A percentile compares a stretch with the other conserved stretches of the same genome.
phyloP scores from a whole-genome alignment of 345 rosid species.

The Brassica rapa region DNA sequence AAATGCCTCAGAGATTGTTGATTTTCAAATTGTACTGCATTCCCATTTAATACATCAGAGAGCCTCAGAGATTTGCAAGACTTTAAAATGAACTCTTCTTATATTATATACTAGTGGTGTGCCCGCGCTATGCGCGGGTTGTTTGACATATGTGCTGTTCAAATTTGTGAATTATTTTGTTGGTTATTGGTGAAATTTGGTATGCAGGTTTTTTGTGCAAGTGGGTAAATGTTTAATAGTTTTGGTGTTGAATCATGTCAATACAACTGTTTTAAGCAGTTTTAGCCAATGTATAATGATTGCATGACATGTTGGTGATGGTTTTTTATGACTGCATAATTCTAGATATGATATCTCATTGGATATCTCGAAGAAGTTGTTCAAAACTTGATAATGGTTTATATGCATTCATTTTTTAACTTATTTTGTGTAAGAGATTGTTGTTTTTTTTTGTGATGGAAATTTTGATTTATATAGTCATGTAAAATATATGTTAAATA shows the following conservation, averaged over 20 bases:
- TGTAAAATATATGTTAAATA: no score
- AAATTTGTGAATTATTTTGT: not conserved
- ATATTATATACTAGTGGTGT: not conserved
- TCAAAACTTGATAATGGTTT: not conserved
- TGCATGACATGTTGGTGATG: not conserved
- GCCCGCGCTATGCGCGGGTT: not conserved
- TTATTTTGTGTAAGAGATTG: no score
- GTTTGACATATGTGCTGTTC: not conserved
- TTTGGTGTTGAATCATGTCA: not conserved
- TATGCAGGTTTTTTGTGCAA: not conserved
- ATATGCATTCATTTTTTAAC: no score
- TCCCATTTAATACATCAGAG: slow-evolving; percentile 4
- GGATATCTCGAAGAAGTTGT: not conserved
- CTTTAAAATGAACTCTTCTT: no score
- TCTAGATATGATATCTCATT: not conserved
- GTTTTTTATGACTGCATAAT: not conserved
- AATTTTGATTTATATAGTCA: no score
- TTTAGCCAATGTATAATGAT: not conserved
- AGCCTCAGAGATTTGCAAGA: slow-evolving; percentile 46
- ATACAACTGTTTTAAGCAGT: not conserved
- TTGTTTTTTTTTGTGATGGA: no score
- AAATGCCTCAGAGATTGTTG: slow-evolving; percentile 23
- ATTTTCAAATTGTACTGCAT: not conserved
- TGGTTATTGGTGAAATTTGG: not conserved
- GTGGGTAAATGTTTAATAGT: not conserved